phyloP scores from a whole-genome alignment of 2,329 filamentous ascomycete species.

The Cadophora luteo-olivacea region DNA sequence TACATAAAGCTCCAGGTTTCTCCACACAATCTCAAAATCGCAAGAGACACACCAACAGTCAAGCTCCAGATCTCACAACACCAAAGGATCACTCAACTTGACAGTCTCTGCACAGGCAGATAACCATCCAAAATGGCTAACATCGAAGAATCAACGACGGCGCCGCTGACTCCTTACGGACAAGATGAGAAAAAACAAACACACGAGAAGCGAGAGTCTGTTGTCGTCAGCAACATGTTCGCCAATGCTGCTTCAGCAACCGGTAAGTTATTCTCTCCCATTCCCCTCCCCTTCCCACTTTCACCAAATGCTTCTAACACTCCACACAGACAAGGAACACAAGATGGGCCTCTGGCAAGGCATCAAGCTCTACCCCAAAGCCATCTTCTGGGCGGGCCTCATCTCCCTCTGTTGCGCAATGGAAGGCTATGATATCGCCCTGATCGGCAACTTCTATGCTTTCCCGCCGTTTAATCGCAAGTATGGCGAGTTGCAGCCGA shows the following conservation, averaged over 20 bases:
- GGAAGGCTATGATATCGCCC: constrained; percentile 39
- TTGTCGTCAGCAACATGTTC: neutral
- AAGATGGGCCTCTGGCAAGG: neutral
- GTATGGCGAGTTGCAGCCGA: constrained; percentile 25
- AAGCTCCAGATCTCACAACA: no score
- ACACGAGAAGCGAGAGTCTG: neutral
- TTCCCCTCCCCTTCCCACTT: no score
- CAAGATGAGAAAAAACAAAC: neutral
- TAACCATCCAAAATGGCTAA: neutral
- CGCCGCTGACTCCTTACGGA: no score
- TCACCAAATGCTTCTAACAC: neutral
- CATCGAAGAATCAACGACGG: no score
- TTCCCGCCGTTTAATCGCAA: constrained; percentile 34
- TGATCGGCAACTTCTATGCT: constrained; percentile 37
- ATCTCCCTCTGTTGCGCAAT: constrained; percentile 21
- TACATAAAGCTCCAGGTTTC: no score
- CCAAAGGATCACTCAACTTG: no score
- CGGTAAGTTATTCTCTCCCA: neutral
- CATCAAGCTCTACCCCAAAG: neutral
- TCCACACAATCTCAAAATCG: no score
- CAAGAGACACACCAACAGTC: no score
- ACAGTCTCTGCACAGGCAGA: no score
- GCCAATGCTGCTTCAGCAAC: neutral
- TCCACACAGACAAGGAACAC: neutral
- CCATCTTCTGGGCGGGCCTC: neutral